A percentile compares a stretch with the other conserved stretches of the same genome.
Evolutionary conservation across 768 basidiomycete genomes (phyloP).

Genomic region (Mycena indigotica): DNA sequence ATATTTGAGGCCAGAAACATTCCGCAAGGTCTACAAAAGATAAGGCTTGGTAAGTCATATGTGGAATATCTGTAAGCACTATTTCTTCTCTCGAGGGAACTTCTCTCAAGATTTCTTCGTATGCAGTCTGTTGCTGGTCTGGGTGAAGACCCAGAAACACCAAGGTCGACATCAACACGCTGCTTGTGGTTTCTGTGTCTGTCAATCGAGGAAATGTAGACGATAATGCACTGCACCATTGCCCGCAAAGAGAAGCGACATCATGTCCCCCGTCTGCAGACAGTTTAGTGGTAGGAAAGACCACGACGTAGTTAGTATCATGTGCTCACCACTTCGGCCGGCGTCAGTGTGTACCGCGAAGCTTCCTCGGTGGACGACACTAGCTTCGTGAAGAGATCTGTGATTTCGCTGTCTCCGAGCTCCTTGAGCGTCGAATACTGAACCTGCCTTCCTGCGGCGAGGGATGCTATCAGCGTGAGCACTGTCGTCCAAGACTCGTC

Average conservation of each 20-base stretch:
- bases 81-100: slow-evolving; percentile 3
- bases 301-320: no score
- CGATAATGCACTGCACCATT: slow-evolving; percentile 28
- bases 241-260: slow-evolving; percentile 39
- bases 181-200: slow-evolving; percentile 33
- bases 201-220: neutral
- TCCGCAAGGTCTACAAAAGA: slow-evolving; percentile 3
- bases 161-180: slow-evolving; percentile 32
- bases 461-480: slow-evolving; percentile 2
- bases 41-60: neutral
- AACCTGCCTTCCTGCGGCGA: slow-evolving; percentile 6
- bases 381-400: slow-evolving; percentile 16
- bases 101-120: slow-evolving; percentile 25
- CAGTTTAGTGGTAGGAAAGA: neutral
- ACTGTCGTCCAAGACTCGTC: slow-evolving; percentile 14
- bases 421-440: neutral
- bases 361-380: slow-evolving; percentile 11
- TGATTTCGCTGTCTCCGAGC: neutral
- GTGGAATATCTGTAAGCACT: neutral
- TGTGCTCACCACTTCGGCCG: slow-evolving; percentile 10
- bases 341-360: slow-evolving; percentile 3
- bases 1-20: neutral
- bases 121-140: slow-evolving; percentile 33
- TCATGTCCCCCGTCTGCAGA: slow-evolving; percentile 30
- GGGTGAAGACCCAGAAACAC: slow-evolving; percentile 33